A percentile compares a stretch with the other conserved stretches of the same genome.
phyloP scores from a whole-genome alignment of 768 basidiomycete species.

The Pilatotrama ljubarskyi region DNA sequence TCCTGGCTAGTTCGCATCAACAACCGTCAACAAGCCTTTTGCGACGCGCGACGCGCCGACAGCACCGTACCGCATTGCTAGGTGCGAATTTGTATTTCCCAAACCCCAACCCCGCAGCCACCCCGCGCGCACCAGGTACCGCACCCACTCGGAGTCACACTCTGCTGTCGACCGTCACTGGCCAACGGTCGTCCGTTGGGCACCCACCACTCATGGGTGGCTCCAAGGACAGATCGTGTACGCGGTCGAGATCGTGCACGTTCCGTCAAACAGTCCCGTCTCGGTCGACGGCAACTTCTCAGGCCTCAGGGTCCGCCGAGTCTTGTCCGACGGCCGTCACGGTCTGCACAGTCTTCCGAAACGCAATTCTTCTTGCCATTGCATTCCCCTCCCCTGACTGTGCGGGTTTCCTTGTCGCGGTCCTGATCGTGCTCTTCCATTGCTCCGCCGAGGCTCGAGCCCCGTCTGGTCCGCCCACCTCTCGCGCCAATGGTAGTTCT shows the following conservation, averaged over 20 bases:
- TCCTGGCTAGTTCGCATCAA: constrained; percentile 7
- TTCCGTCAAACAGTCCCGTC: background rate
- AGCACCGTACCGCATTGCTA: too few species aligned
- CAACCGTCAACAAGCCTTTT: constrained; percentile 9
- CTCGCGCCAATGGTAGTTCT: background rate
- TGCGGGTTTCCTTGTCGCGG: background rate
- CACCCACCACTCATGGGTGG: too few species aligned
- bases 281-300: background rate
- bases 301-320: constrained; percentile 9
- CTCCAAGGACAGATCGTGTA: background rate
- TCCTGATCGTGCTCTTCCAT: background rate
- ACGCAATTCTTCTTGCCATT: background rate
- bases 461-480: background rate
- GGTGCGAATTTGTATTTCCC: too few species aligned
- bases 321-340: constrained; percentile 9
- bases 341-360: background rate
- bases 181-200: too few species aligned
- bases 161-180: too few species aligned
- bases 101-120: too few species aligned
- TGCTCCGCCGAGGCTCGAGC: background rate
- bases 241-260: constrained; percentile 6
- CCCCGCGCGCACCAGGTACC: too few species aligned
- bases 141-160: too few species aligned
- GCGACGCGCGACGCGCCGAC: background rate
- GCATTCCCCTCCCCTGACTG: background rate